Evolutionary conservation across 805 yeast genomes (phyloP), one percentile per base, ranked within the genome.

Genomic region (Saccharomycopsis sp.): DNA sequence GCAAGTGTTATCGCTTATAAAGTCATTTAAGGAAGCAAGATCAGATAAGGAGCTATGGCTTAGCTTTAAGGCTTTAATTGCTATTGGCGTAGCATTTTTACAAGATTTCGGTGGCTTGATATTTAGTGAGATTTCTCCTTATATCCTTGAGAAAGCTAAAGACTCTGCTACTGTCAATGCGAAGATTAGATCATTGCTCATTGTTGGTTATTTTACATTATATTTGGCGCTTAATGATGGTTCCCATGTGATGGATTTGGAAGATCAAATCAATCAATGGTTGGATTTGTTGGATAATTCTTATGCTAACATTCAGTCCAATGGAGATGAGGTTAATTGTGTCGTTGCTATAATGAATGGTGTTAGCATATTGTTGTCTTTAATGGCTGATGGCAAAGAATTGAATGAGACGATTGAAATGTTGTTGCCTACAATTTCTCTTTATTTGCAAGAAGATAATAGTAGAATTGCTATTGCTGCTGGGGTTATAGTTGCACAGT

Each of bases 401-500:
- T 37, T 34, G 31, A 48, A 48, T 28, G 47, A 41, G 22, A 19
- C 33, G 3, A 48, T 48, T 7, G 52, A 48, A 29, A 19, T 20
- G 4, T 27, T 48, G 19, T 21, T 45, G 19, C 46, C 45, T n/a
- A 36, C 38, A 11, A 14, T 48, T 13, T 28, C 29, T 2, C 20
- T 32, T 8, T 48, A 38, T 24, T 42, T 48, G 16, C 20, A 27
- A 21, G 45, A 45, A 29, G 47, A 45, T 11, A 40, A 26, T 27
- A 19, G 37, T 4, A 40, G 45, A 19, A 26, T 40, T 20, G 20
- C 45, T 1, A 13, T 40, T 31, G 41, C 51, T 34, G 40, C 48
- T 5, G 51, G 51, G 16, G 32, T 41, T 19, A 16, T 50, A 5
- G 32, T 43, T 17, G 40, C 51, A 6, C 51, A 50, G 29, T 37